Evolutionary conservation across 1,284 basidiomycete species (phyloP), one percentile per base, ranked within the genome.

Genomic region (Tranzscheliella williamsii): DNA sequence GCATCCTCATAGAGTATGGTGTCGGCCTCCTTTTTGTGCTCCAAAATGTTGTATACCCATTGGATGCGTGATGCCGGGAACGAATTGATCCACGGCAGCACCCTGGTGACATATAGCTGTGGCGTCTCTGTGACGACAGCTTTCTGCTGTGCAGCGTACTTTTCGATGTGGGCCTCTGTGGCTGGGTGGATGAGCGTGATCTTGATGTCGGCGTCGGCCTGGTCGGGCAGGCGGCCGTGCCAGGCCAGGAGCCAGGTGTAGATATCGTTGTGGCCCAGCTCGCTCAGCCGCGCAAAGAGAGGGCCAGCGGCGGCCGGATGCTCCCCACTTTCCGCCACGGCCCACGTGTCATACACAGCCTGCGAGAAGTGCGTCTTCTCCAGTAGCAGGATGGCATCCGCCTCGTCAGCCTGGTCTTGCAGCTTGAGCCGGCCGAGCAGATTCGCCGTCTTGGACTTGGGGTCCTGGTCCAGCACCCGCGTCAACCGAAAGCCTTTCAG

Each of bases 21-120:
- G 8, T 89, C 85, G 16, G 84, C 83, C 78, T 98, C 93, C 16
- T 89, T 87, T 23, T 81, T 80, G 17, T 91, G 90, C 0, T 83
- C 83, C 5, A 97, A 81, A 45, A 98, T 90, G 63, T 93, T 88
- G 62, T 87, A 84, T 0, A 96, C 87, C 92, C 94, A 98, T 80
- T 87, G 83, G 0, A 89, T 88, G 8, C 74, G 62, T 15, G 67
- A 66, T 2, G 54, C 38, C 9, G 72, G 71, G 22, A 75, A 62
- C 9, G 66, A 57, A 2, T 56, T 47, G 34, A 77, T 74, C 68
- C 68, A 77, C 2, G 75, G 75, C 27, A 40, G 24, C 20, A 74
- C 70, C 18, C 58, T 45, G 1, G 46, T 9, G 9, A 24, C 27
- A 38, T 77, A 77, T 45, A 75, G 56, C 17, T 73, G 57, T 1